phyloP scores from a whole-genome alignment of 108 stramenopile genomes.

The Pelagomonas calceolata region DNA sequence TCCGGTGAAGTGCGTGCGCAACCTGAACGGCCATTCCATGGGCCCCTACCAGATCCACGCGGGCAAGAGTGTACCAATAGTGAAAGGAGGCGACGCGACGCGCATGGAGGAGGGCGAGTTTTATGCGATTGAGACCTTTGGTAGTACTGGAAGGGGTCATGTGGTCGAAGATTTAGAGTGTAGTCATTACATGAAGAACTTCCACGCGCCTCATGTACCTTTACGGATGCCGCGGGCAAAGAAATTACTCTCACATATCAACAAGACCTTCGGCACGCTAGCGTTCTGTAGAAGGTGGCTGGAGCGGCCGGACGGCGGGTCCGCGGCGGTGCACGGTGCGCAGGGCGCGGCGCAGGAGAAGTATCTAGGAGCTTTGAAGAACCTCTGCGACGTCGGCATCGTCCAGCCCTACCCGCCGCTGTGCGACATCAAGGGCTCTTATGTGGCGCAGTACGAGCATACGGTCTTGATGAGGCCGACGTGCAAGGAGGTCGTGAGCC shows the following conservation, averaged over 20 bases:
- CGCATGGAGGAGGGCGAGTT: conserved; percentile 97
- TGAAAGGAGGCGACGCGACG: conserved; percentile 76
- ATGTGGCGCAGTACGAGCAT: conserved; percentile 99
- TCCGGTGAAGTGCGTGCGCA: conserved; percentile 80
- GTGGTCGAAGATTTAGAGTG: conserved; percentile 96
- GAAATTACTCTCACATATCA: conserved; percentile 85
- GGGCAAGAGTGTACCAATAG: conserved; percentile 91
- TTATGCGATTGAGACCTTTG: conserved; percentile 98
- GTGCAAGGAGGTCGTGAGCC: conserved; percentile 90
- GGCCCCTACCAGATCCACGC: conserved; percentile 95
- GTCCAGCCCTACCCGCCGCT: conserved; percentile 90
- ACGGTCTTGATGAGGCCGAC: conserved; percentile 87
- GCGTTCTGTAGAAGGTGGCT: conserved; percentile 98
- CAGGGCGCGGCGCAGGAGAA: conserved; percentile 78
- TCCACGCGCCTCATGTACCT: conserved; percentile 87
- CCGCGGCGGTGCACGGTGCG: conserved; percentile 62
- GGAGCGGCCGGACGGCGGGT: conserved; percentile 90
- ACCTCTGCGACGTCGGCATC: conserved; percentile 92
- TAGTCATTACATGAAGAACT: conserved; percentile 95
- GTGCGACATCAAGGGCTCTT: conserved; percentile 84
- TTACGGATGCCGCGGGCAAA: conserved; percentile 79
- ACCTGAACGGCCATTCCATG: conserved; percentile 95
- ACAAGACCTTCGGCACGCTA: conserved; percentile 96
- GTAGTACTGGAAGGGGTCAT: conserved; percentile 83
- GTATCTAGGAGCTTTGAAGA: conserved; percentile 93